Conservation (phyloP, 306 rosid genomes). For the Sesbania bispinosa region DNA sequence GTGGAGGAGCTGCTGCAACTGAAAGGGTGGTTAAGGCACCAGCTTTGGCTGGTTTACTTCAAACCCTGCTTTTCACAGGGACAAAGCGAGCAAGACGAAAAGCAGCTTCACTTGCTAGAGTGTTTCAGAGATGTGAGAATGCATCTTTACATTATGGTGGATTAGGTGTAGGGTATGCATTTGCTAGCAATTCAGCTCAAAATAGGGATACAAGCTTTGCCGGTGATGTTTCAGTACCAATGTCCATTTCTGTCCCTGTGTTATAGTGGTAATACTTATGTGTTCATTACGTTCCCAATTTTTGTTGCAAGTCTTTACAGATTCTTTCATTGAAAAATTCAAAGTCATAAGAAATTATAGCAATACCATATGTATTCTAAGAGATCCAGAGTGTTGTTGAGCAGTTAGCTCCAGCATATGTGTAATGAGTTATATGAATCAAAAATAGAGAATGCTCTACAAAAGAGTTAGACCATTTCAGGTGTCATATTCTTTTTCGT, state of each 20-base stretch:
- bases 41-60: conserved; percentile 81
- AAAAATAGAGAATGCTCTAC: conserved; percentile 33
- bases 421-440: conserved; percentile 36
- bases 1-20: conserved; percentile 77
- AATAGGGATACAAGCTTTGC: conserved; percentile 66
- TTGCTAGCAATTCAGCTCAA: conserved; percentile 65
- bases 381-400: conserved; percentile 28
- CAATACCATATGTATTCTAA: conserved; percentile 44
- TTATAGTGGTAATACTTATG: conserved; percentile 58
- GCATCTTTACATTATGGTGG: conserved; percentile 70
- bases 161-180: conserved; percentile 74
- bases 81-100: conserved; percentile 92
- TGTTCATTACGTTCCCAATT: conserved; percentile 43
- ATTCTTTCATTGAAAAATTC: conserved; percentile 89
- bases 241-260: conserved; percentile 83
- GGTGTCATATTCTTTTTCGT: neutral
- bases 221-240: conserved; percentile 71
- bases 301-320: conserved; percentile 52
- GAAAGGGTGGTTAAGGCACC: conserved; percentile 86
- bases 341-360: conserved; percentile 50
- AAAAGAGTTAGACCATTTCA: conserved; percentile 31
- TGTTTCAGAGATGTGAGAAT: conserved; percentile 75
- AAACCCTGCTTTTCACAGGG: conserved; percentile 74
- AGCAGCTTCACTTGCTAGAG: conserved; percentile 95
- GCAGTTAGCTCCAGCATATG: conserved; percentile 37